These are phyloP conservation scores for Paecilomyces formosus DNA, from an alignment of 2,329 filamentous ascomycete species.

Conservation along the genomic window DNA sequence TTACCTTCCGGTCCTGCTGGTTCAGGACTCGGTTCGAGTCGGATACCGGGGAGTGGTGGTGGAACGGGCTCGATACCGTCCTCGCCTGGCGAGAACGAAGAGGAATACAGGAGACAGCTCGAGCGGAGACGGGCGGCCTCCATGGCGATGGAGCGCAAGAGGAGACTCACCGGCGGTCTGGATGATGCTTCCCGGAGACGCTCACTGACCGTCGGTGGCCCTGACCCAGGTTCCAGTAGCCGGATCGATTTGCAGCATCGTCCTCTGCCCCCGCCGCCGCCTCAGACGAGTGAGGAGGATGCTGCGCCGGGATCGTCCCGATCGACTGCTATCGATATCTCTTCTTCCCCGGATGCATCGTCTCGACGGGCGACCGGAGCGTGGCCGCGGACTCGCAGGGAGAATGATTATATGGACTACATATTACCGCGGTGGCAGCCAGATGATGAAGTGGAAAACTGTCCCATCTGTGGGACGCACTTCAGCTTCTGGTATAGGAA, in stretches of 20 bases:
- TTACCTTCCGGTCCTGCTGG: constrained; percentile 4
- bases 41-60: constrained; percentile 6
- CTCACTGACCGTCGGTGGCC: constrained; percentile 4
- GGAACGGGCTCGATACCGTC: constrained; percentile 7
- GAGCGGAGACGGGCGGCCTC: constrained; percentile 15
- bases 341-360: constrained; percentile 15
- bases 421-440: constrained; percentile 77
- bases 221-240: constrained; percentile 10
- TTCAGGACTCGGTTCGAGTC: constrained; percentile 10
- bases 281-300: background rate
- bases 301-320: constrained; percentile 19
- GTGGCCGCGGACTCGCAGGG: constrained; percentile 3
- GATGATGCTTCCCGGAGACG: constrained; percentile 18
- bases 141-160: constrained; percentile 31
- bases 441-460: constrained; percentile 71
- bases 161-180: constrained; percentile 31
- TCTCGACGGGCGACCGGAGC: constrained; percentile 4
- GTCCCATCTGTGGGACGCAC: constrained; percentile 71
- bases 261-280: background rate
- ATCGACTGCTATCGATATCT: constrained; percentile 26
- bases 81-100: background rate
- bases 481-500: constrained; percentile 85
- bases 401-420: constrained; percentile 32
- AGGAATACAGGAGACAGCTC: constrained; percentile 5
- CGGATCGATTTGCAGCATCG: constrained; percentile 9